Base-by-base conservation (phyloP, 2,329 filamentous ascomycete species). In the Fusarium caatingaense region DNA sequence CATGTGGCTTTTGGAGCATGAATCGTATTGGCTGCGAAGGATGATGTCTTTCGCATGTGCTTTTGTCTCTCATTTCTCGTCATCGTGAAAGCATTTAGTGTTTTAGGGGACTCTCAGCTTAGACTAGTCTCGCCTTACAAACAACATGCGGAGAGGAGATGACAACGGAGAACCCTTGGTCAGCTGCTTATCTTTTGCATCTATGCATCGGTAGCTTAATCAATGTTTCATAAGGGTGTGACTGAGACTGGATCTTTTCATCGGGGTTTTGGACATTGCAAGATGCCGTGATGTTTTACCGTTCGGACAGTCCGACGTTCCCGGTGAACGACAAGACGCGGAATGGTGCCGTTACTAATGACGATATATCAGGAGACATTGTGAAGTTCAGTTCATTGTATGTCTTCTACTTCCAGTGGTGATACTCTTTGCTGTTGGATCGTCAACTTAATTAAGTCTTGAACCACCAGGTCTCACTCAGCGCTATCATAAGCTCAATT, bases 141-240 rank as follows among this genome's bases (percentile, higher is more conserved):
- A 54, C 20, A 37, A 44, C n/a, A 12, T 60, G 63, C n/a, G 61
- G 44, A 45, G 37, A 27, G 37, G 48, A 23, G 8, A 32, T 28
- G n/a, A 21, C 37, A 18, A 27, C 34, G 40, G 13, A 20, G 21
- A 16, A 13, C 28, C 16, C 16, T 58, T 42, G 37, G 41, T 64
- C 66, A 69, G 65, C 64, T 68, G 65, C 48, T 64, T 67, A 42
- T 61, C 20, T 48, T 58, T 34, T 57, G 15, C 56, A 42, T 48
- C 32, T 50, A 47, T 48, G 8, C 23, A 56, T 42, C 6, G 18
- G 37, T 25, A 16, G 20, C 23, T 27, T 34, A 16, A 30, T 27
- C 20, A 16, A 25, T 34, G 32, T 27, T 34, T 21, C 46, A 34
- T 50, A 15, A 18, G 20, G 50, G 47, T 49, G 55, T 68, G 60